phyloP scores from a whole-genome alignment of 306 rosid species.

The Prosopis cineraria region DNA sequence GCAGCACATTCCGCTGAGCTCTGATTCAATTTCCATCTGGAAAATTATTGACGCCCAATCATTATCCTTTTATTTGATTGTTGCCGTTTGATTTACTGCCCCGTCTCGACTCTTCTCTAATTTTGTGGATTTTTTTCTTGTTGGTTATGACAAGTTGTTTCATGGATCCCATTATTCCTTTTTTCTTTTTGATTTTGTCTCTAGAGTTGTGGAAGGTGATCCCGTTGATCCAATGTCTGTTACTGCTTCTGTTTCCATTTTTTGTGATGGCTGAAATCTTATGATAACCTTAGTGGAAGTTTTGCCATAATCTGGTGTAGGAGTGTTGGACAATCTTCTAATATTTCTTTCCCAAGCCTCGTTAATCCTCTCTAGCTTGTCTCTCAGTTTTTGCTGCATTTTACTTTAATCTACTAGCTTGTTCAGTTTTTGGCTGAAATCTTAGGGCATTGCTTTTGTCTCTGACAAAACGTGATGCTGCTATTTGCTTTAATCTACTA shows the following conservation, averaged over 20 bases:
- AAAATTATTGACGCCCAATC: background rate
- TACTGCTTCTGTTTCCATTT: background rate
- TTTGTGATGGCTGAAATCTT: background rate
- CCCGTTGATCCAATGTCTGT: background rate
- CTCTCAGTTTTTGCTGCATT: background rate
- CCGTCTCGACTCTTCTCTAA: background rate
- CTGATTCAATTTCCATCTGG: constrained; percentile 6
- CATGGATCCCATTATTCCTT: background rate
- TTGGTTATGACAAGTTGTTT: constrained; percentile 7
- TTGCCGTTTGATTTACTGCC: constrained; percentile 19
- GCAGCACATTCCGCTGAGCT: background rate
- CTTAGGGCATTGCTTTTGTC: too few relatives aligned
- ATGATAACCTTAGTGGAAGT: background rate
- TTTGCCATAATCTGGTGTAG: background rate
- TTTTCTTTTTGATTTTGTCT: background rate
- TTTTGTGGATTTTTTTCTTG: constrained; percentile 24
- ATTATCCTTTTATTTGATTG: background rate
- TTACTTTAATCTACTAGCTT: background rate
- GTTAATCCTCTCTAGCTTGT: background rate
- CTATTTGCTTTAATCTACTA: too few relatives aligned
- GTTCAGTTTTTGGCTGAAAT: background rate
- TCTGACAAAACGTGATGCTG: too few relatives aligned
- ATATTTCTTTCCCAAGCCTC: background rate
- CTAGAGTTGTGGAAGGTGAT: background rate
- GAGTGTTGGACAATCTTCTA: background rate